Evolutionary conservation across 768 basidiomycete genomes (phyloP).

Genomic region (Inosperma sp.): DNA sequence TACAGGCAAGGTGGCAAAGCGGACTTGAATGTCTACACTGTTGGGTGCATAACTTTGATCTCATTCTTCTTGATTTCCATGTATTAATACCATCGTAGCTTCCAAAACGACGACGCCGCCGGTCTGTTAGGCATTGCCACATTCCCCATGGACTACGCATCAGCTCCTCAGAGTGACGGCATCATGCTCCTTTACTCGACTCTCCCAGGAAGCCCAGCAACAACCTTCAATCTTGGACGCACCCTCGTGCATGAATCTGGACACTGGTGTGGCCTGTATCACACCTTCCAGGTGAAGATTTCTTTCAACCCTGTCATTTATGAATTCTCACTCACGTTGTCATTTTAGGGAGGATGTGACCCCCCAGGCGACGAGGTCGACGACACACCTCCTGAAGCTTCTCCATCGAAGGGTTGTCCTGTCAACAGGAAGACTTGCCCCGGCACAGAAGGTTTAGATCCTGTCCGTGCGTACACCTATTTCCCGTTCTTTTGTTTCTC

Average conservation of each 20-base stretch:
- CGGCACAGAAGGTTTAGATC: constrained; percentile 28
- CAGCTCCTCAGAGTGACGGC: constrained; percentile 41
- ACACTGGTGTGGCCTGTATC: constrained; percentile 55
- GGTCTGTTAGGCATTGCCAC: constrained; percentile 50
- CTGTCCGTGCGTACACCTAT: constrained; percentile 31
- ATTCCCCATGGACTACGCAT: constrained; percentile 42
- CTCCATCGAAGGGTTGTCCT: constrained; percentile 37
- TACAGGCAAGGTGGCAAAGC: constrained; percentile 39
- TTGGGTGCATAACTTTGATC: constrained; percentile 31
- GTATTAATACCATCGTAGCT: constrained; percentile 23
- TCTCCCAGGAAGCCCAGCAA: constrained; percentile 36
- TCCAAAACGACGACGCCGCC: constrained; percentile 23
- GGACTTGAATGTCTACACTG: constrained; percentile 48
- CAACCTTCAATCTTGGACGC: constrained; percentile 44
- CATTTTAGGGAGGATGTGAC: constrained; percentile 32
- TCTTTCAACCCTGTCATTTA: constrained; percentile 2
- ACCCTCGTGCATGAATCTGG: constrained; percentile 53
- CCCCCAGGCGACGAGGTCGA: constrained; percentile 36
- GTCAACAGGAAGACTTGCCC: constrained; percentile 28
- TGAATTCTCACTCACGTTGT: not conserved
- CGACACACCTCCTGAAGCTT: constrained; percentile 41
- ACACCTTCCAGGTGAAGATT: constrained; percentile 43
- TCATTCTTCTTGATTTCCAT: constrained; percentile 6
- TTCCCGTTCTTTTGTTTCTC: not conserved
- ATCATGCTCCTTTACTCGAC: constrained; percentile 38